Conservation (phyloP, 78 protist species). For the Capsaspora owczarzaki region DNA sequence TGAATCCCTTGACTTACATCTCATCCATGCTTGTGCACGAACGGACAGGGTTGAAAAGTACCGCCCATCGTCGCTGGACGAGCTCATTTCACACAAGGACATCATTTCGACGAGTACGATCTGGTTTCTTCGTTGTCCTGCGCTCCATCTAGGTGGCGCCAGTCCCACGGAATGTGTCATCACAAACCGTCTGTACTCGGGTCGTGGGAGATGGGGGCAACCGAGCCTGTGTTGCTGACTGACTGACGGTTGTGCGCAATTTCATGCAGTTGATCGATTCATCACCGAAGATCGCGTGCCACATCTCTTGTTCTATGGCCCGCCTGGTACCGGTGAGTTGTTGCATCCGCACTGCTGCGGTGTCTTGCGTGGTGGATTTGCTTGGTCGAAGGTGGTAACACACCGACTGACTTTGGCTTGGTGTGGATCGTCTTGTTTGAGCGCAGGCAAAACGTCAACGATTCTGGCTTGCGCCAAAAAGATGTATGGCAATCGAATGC, state of each 20-base stretch:
- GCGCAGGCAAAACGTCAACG: constrained; percentile 98
- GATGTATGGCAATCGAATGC: constrained; percentile 67
- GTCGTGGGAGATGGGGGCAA: too few relatives aligned
- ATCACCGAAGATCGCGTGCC: constrained; percentile 58
- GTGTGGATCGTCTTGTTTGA: too few relatives aligned
- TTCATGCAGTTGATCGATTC: constrained; percentile 24
- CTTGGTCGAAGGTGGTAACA: too few relatives aligned
- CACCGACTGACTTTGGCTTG: too few relatives aligned
- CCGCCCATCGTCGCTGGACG: constrained; percentile 52
- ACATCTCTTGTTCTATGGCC: constrained; percentile 88
- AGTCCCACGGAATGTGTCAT: too few relatives aligned
- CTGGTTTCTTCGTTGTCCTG: too few relatives aligned
- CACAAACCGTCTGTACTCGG: too few relatives aligned
- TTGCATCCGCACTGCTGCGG: too few relatives aligned
- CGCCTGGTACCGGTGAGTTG: constrained; percentile 98
- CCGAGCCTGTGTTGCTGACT: neutral
- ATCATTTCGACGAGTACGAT: constrained; percentile 37
- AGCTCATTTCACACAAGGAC: constrained; percentile 58
- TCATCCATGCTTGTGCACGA: too few relatives aligned
- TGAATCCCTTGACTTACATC: too few relatives aligned
- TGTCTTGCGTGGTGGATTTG: too few relatives aligned
- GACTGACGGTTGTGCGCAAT: neutral
- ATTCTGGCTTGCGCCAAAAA: constrained; percentile 85
- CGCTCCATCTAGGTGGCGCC: too few relatives aligned
- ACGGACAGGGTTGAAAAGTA: constrained; percentile 80